These are phyloP conservation scores for Mallotus japonicus DNA, from an alignment of 441 rosid species.

Conservation along the genomic window DNA sequence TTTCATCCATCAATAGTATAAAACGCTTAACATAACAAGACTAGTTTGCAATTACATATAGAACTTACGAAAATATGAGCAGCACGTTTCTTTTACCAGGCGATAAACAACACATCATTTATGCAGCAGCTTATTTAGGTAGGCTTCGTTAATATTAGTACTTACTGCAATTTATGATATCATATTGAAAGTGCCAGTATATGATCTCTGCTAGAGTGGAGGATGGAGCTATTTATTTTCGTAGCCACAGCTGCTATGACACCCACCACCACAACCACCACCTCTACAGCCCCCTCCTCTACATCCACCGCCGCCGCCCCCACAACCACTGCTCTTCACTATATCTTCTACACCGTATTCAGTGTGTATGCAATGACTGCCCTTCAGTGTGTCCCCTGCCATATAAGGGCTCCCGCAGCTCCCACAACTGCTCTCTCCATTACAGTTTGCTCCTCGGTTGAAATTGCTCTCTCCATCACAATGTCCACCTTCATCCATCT, in stretches of 20 bases:
- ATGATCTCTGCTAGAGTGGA: background rate
- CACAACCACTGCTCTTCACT: background rate
- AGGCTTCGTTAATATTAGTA: background rate
- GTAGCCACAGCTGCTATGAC: constrained; percentile 1
- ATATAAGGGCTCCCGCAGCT: background rate
- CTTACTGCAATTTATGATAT: too few relatives aligned
- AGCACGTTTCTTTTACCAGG: background rate
- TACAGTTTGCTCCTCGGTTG: background rate
- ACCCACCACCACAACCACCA: background rate
- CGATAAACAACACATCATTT: background rate
- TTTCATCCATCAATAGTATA: too few relatives aligned
- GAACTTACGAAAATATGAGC: background rate
- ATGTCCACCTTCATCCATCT: too few relatives aligned
- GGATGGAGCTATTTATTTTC: background rate
- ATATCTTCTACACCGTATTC: background rate
- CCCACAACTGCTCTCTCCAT: background rate
- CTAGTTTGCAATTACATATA: too few relatives aligned
- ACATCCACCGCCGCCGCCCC: background rate
- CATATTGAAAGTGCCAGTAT: too few relatives aligned
- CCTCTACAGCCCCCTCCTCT: constrained; percentile 3
- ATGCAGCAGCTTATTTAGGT: background rate
- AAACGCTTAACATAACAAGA: too few relatives aligned
- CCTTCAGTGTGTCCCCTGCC: background rate
- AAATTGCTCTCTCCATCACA: background rate
- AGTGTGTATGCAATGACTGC: background rate